Evolutionary conservation across 495 filamentous ascomycete genomes (phyloP).

Genomic region (Apodospora peruviana): DNA sequence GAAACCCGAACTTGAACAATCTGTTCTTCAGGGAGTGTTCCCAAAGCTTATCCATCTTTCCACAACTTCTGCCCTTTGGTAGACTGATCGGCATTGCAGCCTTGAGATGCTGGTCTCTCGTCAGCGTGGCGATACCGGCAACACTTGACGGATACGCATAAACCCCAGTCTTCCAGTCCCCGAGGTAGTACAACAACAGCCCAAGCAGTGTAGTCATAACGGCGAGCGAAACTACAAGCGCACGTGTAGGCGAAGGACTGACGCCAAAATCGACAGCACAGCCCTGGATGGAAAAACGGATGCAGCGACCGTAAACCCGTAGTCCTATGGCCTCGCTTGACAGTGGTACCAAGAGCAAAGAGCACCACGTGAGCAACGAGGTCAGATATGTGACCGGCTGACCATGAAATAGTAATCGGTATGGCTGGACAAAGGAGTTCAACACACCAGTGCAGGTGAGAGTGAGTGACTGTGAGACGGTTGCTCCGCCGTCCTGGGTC

Average conservation of each 20-base stretch:
- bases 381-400: neutral
- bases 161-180: neutral
- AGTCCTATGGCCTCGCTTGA: slow-evolving; percentile 1
- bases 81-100: neutral
- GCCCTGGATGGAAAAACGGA: neutral
- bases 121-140: neutral
- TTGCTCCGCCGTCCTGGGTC: neutral
- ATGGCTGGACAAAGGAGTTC: neutral
- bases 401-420: neutral
- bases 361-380: neutral
- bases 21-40: neutral
- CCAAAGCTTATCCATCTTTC: neutral
- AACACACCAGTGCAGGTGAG: neutral
- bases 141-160: neutral
- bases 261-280: neutral
- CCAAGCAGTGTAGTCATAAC: neutral
- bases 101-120: neutral
- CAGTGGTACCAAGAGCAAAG: neutral
- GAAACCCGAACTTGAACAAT: neutral
- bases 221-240: neutral
- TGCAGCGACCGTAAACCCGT: neutral
- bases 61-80: neutral
- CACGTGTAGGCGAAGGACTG: neutral
- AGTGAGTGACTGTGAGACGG: neutral
- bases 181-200: neutral